phyloP scores from a whole-genome alignment of 148 eudicot species.

The Silene latifolia region DNA sequence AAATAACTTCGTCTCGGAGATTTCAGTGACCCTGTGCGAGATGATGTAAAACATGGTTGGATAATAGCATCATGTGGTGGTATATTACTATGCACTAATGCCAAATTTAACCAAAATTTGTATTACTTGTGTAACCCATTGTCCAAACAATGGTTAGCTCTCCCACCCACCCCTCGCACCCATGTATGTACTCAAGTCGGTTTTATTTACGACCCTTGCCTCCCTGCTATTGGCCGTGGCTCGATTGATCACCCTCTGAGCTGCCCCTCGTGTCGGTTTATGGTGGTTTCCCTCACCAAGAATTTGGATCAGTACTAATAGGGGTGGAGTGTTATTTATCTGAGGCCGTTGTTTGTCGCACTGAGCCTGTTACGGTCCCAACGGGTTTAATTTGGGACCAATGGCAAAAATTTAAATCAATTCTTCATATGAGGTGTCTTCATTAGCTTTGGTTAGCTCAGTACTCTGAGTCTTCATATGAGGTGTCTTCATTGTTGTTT shows the following conservation, averaged over 20 bases:
- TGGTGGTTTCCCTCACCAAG: background rate
- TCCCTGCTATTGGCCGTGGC: background rate
- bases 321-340: background rate
- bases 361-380: background rate
- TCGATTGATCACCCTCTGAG: background rate
- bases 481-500: too few relatives aligned
- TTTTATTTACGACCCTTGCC: background rate
- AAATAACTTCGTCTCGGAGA: background rate
- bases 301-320: background rate
- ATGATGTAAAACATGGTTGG: background rate
- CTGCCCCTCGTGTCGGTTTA: background rate
- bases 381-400: too few relatives aligned
- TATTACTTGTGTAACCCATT: background rate
- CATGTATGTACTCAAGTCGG: too few relatives aligned
- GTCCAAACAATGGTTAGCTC: background rate
- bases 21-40: too few relatives aligned
- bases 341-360: background rate
- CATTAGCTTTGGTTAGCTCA: too few relatives aligned
- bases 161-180: too few relatives aligned
- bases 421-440: background rate
- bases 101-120: too few relatives aligned
- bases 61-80: too few relatives aligned
- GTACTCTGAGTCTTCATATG: too few relatives aligned
- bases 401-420: background rate
- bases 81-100: too few relatives aligned